phyloP scores from a whole-genome alignment of 176 grass and related monocot genomes.

The Zizania latifolia region DNA sequence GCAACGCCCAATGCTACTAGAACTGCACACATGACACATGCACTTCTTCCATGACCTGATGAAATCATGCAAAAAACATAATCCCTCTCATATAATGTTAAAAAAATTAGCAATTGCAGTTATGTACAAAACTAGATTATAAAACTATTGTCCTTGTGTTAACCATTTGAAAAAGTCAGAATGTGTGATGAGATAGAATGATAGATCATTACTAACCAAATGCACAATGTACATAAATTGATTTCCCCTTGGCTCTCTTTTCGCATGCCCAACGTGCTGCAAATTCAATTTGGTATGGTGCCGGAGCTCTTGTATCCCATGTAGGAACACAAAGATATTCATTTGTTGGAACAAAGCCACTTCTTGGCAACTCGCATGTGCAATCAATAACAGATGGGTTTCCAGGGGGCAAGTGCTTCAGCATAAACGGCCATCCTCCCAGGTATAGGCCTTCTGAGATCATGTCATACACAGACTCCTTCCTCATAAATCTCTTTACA shows the following conservation, averaged over 20 bases:
- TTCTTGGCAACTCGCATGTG: slow-evolving; percentile 78
- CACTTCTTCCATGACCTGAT: slow-evolving; percentile 83
- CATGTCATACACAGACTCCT: slow-evolving; percentile 58
- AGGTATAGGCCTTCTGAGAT: slow-evolving; percentile 57
- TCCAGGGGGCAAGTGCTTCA: slow-evolving; percentile 65
- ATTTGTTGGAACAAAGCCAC: slow-evolving; percentile 38
- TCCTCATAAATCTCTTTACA: slow-evolving; percentile 72
- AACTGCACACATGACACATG: slow-evolving; percentile 68
- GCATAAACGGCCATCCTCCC: slow-evolving; percentile 58
- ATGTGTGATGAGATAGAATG: slow-evolving; percentile 9
- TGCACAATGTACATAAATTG: slow-evolving; percentile 79
- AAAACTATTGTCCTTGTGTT: background rate
- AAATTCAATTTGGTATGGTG: slow-evolving; percentile 60
- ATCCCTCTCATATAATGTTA: background rate
- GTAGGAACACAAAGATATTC: slow-evolving; percentile 71
- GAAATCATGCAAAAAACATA: background rate
- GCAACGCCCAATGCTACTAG: slow-evolving; percentile 53
- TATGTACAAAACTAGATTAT: background rate
- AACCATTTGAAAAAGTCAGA: background rate
- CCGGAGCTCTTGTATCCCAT: slow-evolving; percentile 70
- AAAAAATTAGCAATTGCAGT: background rate
- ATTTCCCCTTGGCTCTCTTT: slow-evolving; percentile 60
- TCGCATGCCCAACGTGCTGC: slow-evolving; percentile 61
- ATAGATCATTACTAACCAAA: slow-evolving; percentile 46
- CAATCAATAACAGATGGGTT: slow-evolving; percentile 73